phyloP scores from a whole-genome alignment of 768 basidiomycete genomes.

The Hirschioporus abietinus region DNA sequence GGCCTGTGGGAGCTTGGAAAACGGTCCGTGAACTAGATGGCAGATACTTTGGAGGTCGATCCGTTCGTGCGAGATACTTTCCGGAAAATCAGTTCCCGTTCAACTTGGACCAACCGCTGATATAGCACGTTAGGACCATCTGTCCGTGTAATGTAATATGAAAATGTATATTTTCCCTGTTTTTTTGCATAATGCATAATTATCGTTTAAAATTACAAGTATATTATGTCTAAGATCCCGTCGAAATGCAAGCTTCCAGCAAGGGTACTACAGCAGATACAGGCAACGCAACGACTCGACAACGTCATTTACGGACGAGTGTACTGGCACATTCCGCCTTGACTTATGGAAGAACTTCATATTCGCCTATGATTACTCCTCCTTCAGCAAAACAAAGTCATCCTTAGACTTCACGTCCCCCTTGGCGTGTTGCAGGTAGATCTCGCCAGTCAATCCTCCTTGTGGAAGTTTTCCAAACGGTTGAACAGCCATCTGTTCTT shows the following conservation, averaged over 20 bases:
- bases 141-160: background rate
- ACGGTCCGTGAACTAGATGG: constrained; percentile 92
- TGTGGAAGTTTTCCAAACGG: background rate
- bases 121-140: background rate
- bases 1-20: constrained; percentile 93
- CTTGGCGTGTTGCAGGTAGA: background rate
- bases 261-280: too few species aligned
- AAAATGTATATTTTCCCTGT: background rate
- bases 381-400: background rate
- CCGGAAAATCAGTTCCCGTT: constrained; percentile 52
- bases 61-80: constrained; percentile 79
- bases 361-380: background rate
- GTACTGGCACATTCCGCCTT: background rate
- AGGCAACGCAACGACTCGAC: too few species aligned
- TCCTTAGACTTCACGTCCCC: background rate
- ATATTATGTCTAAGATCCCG: background rate
- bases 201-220: constrained; percentile 1
- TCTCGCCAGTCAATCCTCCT: background rate
- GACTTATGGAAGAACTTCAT: too few species aligned
- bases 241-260: too few species aligned
- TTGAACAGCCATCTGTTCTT: background rate
- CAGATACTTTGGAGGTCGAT: constrained; percentile 83
- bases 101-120: constrained; percentile 43
- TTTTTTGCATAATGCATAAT: constrained; percentile 1
- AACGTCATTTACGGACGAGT: background rate